Conservation (phyloP, 1,139 yeast species). For the Entelexis paramagnoliae region DNA sequence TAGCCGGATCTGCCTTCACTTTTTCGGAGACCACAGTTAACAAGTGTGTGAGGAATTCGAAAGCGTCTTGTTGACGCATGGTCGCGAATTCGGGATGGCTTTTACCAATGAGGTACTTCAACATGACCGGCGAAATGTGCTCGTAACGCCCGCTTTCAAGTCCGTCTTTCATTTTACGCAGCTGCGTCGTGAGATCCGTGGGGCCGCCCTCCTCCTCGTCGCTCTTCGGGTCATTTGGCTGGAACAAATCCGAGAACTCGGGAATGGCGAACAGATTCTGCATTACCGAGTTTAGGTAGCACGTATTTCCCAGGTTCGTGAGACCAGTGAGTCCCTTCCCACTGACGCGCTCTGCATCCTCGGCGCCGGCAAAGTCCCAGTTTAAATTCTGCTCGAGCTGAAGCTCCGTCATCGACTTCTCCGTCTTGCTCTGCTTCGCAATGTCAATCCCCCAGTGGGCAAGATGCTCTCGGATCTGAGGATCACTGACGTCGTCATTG, state of each 20-base stretch:
- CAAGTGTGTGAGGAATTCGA: constrained; percentile 69
- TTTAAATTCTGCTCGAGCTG: constrained; percentile 86
- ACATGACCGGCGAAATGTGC: constrained; percentile 56
- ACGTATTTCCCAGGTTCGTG: constrained; percentile 83
- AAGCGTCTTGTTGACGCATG: constrained; percentile 89
- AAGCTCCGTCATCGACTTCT: constrained; percentile 74
- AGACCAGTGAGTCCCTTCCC: constrained; percentile 71
- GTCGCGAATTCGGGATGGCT: constrained; percentile 76
- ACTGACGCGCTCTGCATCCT: constrained; percentile 62
- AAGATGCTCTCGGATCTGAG: constrained; percentile 44
- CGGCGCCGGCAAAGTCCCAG: constrained; percentile 83
- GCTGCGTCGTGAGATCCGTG: constrained; percentile 58
- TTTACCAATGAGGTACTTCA: constrained; percentile 66
- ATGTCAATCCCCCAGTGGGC: constrained; percentile 61
- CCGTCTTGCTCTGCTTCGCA: constrained; percentile 51
- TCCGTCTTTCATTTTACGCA: constrained; percentile 73
- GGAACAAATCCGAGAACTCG: constrained; percentile 30
- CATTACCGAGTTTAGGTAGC: constrained; percentile 73
- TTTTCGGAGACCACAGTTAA: constrained; percentile 41
- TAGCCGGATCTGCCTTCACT: constrained; percentile 33
- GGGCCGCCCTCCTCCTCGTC: constrained; percentile 43
- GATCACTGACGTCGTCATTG: constrained; percentile 79
- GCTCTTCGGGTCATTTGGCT: constrained; percentile 17
- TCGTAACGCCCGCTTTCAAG: constrained; percentile 65
- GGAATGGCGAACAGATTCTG: constrained; percentile 55